Evolutionary conservation across 1,284 basidiomycete genomes (phyloP).

Genomic region (Ustilago vetiveriae): DNA sequence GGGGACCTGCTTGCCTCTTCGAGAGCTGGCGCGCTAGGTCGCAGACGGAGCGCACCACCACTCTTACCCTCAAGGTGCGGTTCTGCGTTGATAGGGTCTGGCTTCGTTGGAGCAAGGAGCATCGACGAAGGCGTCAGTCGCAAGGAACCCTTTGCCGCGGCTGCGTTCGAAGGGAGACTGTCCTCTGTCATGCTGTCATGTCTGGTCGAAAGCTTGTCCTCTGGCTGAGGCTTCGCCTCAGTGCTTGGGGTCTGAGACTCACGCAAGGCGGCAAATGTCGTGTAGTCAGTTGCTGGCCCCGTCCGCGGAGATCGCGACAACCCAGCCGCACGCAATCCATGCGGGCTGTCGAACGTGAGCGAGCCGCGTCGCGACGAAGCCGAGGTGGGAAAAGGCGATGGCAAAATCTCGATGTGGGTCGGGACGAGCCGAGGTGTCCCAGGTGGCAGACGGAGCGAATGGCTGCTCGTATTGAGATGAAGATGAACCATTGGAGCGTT

Average conservation of each 20-base stretch:
- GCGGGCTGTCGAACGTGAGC: conserved; percentile 34
- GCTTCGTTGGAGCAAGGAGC: conserved; percentile 19
- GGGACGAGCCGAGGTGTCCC: conserved; percentile 56
- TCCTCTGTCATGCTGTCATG: not conserved
- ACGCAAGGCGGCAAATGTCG: conserved; percentile 18
- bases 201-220: not conserved
- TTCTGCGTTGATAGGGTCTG: not conserved
- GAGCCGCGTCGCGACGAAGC: conserved; percentile 35
- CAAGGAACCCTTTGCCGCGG: conserved; percentile 2
- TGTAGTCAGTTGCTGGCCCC: conserved; percentile 18
- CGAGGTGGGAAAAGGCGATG: conserved; percentile 53
- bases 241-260: not conserved
- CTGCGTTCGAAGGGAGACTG: not conserved
- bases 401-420: conserved; percentile 48
- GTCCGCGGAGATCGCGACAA: conserved; percentile 20
- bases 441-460: conserved; percentile 32
- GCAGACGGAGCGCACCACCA: not conserved
- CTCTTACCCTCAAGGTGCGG: not conserved
- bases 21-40: not conserved
- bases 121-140: conserved; percentile 32
- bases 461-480: conserved; percentile 43
- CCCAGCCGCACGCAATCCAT: conserved; percentile 14
- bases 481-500: conserved; percentile 36
- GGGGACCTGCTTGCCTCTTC: not conserved
- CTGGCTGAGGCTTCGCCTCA: not conserved